phyloP scores from a whole-genome alignment of 2,329 filamentous ascomycete species.

The Davidsoniella virescens region DNA sequence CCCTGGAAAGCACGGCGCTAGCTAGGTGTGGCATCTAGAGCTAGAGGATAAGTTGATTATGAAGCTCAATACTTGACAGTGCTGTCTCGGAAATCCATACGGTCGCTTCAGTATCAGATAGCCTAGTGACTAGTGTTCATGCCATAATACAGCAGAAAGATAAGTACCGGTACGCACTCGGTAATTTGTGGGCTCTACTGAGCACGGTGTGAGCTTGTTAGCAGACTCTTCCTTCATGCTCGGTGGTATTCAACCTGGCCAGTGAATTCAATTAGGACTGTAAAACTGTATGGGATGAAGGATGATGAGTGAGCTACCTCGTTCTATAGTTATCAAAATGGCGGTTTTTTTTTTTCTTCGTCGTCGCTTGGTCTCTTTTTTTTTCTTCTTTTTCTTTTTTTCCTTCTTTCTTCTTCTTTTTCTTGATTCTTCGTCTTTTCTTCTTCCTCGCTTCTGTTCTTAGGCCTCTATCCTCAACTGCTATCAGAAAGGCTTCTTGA shows the following conservation, averaged over 20 bases:
- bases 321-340: no score
- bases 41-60: no score
- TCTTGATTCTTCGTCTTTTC: not conserved
- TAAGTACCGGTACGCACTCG: not conserved
- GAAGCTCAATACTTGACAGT: no score
- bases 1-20: no score
- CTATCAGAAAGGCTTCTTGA: slow-evolving; percentile 1
- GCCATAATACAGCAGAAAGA: not conserved
- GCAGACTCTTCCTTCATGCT: not conserved
- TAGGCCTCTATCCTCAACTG: slow-evolving; percentile 1
- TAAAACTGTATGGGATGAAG: no score
- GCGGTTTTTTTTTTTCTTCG: not conserved
- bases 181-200: no score
- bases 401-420: not conserved
- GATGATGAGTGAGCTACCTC: no score
- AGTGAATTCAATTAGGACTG: not conserved
- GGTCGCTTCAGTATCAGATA: no score
- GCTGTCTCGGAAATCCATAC: no score
- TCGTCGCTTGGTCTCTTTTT: not conserved
- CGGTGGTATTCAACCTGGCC: not conserved
- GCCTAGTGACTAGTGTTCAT: no score
- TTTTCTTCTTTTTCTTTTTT: not conserved
- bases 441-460: not conserved
- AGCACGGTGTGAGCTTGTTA: not conserved
- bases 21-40: no score